Percentiles rank a stretch among this genome's conserved stretches.
These are phyloP conservation scores for Nakazawaea wyomingensis DNA, from an alignment of 805 yeast genomes.

Conservation along the genomic window DNA sequence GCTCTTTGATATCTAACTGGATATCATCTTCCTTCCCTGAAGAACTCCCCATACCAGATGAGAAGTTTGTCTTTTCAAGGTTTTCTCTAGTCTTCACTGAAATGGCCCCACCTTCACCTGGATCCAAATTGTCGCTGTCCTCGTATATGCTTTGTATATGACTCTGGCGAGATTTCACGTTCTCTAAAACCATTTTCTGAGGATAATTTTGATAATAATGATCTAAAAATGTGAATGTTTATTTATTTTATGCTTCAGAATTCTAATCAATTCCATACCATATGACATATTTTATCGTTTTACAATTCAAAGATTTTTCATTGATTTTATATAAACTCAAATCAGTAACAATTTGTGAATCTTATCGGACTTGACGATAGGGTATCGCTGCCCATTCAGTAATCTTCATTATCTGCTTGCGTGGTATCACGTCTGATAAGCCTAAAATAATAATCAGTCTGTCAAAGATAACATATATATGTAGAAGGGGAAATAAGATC, in stretches of 20 bases:
- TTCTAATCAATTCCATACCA: too few relatives aligned
- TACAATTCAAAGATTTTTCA: not conserved
- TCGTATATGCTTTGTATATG: not conserved
- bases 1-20: not conserved
- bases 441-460: too few relatives aligned
- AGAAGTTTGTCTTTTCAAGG: not conserved
- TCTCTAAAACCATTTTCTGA: not conserved
- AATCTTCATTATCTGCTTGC: too few relatives aligned
- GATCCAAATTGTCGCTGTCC: too few relatives aligned
- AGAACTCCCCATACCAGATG: not conserved
- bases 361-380: too few relatives aligned
- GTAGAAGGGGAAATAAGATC: too few relatives aligned
- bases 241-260: too few relatives aligned
- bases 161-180: not conserved
- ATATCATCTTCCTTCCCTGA: not conserved
- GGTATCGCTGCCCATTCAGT: too few relatives aligned
- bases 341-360: too few relatives aligned
- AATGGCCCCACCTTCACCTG: not conserved
- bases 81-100: not conserved
- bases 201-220: not conserved
- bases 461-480: too few relatives aligned
- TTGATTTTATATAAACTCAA: not conserved
- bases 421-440: too few relatives aligned
- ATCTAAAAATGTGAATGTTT: too few relatives aligned
- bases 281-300: not conserved